phyloP scores from a whole-genome alignment of 306 rosid genomes.

The Vachellia collinsii region DNA sequence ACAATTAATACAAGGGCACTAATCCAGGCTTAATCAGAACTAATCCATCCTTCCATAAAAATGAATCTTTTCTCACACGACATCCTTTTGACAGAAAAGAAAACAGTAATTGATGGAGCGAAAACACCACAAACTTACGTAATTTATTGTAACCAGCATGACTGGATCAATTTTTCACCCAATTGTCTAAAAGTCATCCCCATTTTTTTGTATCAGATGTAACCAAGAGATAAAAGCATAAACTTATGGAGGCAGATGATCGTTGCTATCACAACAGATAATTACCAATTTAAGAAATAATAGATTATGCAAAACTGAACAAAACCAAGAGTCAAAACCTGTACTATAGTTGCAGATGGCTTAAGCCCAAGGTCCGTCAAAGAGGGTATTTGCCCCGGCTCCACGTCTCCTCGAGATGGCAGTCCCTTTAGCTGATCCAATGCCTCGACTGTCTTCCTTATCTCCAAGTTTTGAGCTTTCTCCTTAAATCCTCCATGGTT shows the following conservation, averaged over 20 bases:
- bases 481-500: constrained; percentile 84
- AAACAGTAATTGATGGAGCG: neutral
- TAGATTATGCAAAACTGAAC: neutral
- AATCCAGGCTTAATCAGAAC: constrained; percentile 19
- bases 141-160: neutral
- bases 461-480: constrained; percentile 69
- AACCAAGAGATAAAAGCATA: neutral
- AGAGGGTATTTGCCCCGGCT: constrained; percentile 87
- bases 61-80: constrained; percentile 7
- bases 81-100: neutral
- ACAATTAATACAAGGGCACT: neutral
- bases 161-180: constrained; percentile 1
- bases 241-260: neutral
- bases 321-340: constrained; percentile 50
- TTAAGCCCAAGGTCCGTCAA: constrained; percentile 81
- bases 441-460: constrained; percentile 84
- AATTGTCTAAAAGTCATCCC: neutral
- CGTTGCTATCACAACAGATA: neutral
- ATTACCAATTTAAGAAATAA: neutral
- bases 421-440: constrained; percentile 87
- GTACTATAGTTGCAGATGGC: constrained; percentile 68
- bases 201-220: neutral
- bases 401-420: constrained; percentile 88
- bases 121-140: neutral
- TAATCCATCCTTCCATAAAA: constrained; percentile 13